These are phyloP conservation scores for Septoria petroselini DNA, from an alignment of 2,329 filamentous ascomycete species.

Conservation along the genomic window DNA sequence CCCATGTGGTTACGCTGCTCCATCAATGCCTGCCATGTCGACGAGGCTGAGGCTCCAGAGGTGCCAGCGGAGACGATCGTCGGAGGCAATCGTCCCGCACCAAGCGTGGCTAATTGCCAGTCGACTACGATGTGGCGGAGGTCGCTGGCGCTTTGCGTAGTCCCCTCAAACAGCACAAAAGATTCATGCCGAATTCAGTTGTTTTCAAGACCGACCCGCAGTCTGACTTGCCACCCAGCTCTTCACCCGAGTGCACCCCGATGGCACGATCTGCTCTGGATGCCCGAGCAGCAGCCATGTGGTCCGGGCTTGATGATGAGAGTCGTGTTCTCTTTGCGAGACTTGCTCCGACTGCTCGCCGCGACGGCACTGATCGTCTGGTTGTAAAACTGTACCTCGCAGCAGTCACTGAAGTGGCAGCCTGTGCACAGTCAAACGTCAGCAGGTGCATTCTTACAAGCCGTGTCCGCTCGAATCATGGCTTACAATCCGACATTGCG, in stretches of 20 bases:
- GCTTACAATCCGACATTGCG: slow-evolving; percentile 14
- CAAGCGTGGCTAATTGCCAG: too few species aligned
- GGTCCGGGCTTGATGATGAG: slow-evolving; percentile 6
- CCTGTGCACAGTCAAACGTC: too few species aligned
- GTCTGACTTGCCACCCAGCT: background rate
- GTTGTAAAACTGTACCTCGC: slow-evolving; percentile 8
- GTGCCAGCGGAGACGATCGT: too few species aligned
- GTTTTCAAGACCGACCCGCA: too few species aligned
- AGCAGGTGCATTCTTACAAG: too few species aligned
- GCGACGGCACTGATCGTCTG: slow-evolving; percentile 3
- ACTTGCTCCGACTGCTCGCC: slow-evolving; percentile 11
- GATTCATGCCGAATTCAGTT: too few species aligned
- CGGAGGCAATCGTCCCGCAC: too few species aligned
- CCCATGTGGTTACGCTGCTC: slow-evolving; percentile 17
- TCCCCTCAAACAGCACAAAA: too few species aligned
- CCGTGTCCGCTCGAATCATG: too few species aligned
- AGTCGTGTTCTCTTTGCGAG: slow-evolving; percentile 12
- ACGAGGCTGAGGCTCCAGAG: too few species aligned
- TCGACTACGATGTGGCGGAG: too few species aligned
- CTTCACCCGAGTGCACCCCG: slow-evolving; percentile 9
- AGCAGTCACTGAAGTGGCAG: slow-evolving; percentile 13
- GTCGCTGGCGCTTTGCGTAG: too few species aligned
- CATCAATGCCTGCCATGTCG: slow-evolving; percentile 4
- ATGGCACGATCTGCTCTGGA: slow-evolving; percentile 12
- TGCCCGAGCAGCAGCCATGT: background rate